Evolutionary conservation across 495 filamentous ascomycete species (phyloP).

Genomic region (Clavariopsis aquatica): DNA sequence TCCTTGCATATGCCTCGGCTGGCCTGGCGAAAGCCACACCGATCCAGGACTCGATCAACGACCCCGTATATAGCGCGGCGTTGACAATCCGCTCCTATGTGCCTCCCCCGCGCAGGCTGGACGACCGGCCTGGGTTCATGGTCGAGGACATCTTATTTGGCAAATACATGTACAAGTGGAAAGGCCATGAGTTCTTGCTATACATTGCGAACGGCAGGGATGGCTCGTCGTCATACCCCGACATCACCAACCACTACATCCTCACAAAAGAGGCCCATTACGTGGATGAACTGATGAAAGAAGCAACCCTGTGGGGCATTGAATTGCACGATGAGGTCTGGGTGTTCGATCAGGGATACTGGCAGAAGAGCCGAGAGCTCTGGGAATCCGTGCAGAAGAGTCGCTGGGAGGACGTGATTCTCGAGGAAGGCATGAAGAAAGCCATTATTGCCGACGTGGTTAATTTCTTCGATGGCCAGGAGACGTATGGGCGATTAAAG

Average conservation of each 20-base stretch:
- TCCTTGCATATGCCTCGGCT: slow-evolving; percentile 55
- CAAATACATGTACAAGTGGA: slow-evolving; percentile 56
- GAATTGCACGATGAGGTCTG: slow-evolving; percentile 64
- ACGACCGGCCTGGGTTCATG: slow-evolving; percentile 51
- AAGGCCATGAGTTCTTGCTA: slow-evolving; percentile 53
- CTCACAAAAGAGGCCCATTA: slow-evolving; percentile 47
- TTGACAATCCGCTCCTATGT: slow-evolving; percentile 51
- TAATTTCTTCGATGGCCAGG: slow-evolving; percentile 59
- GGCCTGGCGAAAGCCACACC: slow-evolving; percentile 50
- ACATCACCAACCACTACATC: slow-evolving; percentile 52
- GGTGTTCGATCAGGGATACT: slow-evolving; percentile 62
- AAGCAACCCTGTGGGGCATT: slow-evolving; percentile 51
- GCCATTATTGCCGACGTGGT: slow-evolving; percentile 59
- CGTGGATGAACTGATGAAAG: slow-evolving; percentile 56
- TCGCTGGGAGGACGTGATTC: slow-evolving; percentile 65
- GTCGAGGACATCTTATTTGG: slow-evolving; percentile 51
- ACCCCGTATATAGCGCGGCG: slow-evolving; percentile 37
- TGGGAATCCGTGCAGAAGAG: slow-evolving; percentile 58
- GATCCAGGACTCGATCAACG: slow-evolving; percentile 42
- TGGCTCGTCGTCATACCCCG: slow-evolving; percentile 42
- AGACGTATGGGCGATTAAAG: slow-evolving; percentile 57
- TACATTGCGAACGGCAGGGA: slow-evolving; percentile 57
- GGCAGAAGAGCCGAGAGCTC: slow-evolving; percentile 61
- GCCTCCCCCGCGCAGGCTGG: slow-evolving; percentile 55
- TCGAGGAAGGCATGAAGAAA: slow-evolving; percentile 63